Evolutionary conservation across 208 protist genomes (phyloP).

Genomic region (Leishmania major): DNA sequence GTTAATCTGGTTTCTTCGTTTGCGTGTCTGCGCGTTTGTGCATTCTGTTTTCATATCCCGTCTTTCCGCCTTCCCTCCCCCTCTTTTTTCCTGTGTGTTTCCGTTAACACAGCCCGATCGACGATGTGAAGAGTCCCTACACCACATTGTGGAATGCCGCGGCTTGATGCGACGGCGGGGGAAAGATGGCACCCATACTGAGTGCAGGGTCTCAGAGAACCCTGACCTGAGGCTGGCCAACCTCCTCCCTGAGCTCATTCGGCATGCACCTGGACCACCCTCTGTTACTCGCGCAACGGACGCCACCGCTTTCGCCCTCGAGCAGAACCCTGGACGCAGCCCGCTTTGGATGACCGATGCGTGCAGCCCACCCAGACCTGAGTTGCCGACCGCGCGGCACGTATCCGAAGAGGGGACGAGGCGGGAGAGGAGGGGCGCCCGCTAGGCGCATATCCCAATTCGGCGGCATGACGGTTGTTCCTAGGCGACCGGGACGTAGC

Average conservation of each 20-base stretch:
- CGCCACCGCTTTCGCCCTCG: not conserved
- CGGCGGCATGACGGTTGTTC: not conserved
- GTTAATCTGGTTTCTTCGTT: not conserved
- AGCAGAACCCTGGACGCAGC: not conserved
- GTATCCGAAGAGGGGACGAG: not conserved
- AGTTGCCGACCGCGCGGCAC: no score
- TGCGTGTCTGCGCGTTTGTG: not conserved
- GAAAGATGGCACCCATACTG: no score
- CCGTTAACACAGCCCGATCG: not conserved
- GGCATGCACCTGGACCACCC: not conserved
- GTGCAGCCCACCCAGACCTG: not conserved
- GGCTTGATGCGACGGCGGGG: not conserved
- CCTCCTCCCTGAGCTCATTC: not conserved
- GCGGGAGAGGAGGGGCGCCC: not conserved
- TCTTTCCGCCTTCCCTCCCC: slow-evolving; percentile 7
- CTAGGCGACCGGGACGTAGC: not conserved
- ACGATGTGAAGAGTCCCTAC: not conserved
- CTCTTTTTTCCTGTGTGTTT: slow-evolving; percentile 19
- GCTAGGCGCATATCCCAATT: not conserved
- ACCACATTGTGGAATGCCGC: not conserved
- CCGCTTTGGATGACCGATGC: not conserved
- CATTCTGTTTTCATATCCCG: slow-evolving; percentile 6
- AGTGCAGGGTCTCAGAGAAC: not conserved
- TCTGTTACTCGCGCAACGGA: not conserved
- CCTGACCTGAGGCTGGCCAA: not conserved